These are phyloP conservation scores for Vigna hirtella DNA, from an alignment of 306 rosid species.

Conservation along the genomic window DNA sequence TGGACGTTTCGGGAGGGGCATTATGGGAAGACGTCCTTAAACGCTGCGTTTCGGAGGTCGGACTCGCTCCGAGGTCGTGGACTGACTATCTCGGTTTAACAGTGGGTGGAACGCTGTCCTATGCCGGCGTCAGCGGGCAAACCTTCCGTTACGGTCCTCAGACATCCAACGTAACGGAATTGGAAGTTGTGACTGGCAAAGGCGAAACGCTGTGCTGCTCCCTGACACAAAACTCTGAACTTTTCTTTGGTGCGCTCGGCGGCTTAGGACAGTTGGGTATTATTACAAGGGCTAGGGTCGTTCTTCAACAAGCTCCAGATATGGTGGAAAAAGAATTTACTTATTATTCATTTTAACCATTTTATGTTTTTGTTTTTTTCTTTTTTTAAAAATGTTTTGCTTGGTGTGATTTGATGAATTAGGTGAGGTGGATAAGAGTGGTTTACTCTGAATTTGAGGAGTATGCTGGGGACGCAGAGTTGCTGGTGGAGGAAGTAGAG, in stretches of 20 bases:
- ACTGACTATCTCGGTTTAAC: slow-evolving; percentile 20
- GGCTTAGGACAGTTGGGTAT: slow-evolving; percentile 30
- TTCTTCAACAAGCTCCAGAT: slow-evolving; percentile 20
- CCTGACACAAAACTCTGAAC: slow-evolving; percentile 6
- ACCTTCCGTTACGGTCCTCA: slow-evolving; percentile 25
- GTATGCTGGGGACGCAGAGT: slow-evolving; percentile 3
- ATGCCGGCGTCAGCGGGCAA: slow-evolving; percentile 12
- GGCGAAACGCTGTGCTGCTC: slow-evolving; percentile 16
- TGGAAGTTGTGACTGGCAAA: slow-evolving; percentile 17
- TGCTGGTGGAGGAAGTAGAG: not conserved
- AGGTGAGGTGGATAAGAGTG: slow-evolving; percentile 33
- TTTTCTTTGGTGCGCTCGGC: slow-evolving; percentile 12
- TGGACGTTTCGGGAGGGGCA: slow-evolving; percentile 31
- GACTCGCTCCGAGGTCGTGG: slow-evolving; percentile 24
- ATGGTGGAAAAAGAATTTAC: not conserved
- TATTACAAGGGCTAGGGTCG: not conserved
- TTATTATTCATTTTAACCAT: not conserved
- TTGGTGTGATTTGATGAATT: not conserved
- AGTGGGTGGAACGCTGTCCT: slow-evolving; percentile 2
- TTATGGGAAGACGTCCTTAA: slow-evolving; percentile 28
- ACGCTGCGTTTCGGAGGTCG: slow-evolving; percentile 10
- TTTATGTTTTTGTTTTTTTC: too few species aligned
- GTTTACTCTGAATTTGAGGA: slow-evolving; percentile 20
- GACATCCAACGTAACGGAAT: slow-evolving; percentile 32
- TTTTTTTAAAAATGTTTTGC: too few species aligned